Conservation (phyloP, 2,329 filamentous ascomycete genomes). For the Septoria petroselini region DNA sequence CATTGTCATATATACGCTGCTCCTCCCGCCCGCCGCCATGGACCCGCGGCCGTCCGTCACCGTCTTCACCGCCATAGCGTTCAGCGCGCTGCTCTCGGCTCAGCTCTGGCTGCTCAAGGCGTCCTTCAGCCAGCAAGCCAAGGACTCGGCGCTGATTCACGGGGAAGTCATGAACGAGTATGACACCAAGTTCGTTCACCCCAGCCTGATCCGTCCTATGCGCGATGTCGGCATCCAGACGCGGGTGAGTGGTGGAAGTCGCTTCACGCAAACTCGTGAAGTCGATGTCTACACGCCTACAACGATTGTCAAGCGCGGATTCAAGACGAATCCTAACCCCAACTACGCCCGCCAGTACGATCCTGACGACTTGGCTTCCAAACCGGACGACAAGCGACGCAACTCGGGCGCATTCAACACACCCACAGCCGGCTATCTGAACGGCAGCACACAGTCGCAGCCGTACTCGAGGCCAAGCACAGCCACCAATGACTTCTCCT, state of each 20-base stretch:
- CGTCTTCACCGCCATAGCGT: conserved; percentile 74
- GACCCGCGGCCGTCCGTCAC: conserved; percentile 83
- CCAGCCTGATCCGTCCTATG: conserved; percentile 76
- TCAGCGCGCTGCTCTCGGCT: conserved; percentile 70
- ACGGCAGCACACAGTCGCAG: conserved; percentile 37
- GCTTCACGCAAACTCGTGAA: conserved; percentile 40
- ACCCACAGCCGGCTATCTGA: conserved; percentile 27
- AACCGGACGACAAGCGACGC: conserved; percentile 21
- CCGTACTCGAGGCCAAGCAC: conserved; percentile 40
- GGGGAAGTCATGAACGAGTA: conserved; percentile 94
- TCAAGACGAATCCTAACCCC: conserved; percentile 78
- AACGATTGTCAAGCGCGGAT: conserved; percentile 67
- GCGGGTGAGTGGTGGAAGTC: conserved; percentile 43
- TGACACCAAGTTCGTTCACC: conserved; percentile 91
- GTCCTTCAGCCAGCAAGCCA: conserved; percentile 77
- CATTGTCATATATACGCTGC: conserved; percentile 83
- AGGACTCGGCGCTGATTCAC: conserved; percentile 79
- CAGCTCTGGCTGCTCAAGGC: conserved; percentile 73
- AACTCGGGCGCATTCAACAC: conserved; percentile 21
- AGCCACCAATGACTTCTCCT: conserved; percentile 43
- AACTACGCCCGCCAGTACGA: conserved; percentile 68
- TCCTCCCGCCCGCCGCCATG: conserved; percentile 71
- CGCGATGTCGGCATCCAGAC: conserved; percentile 77
- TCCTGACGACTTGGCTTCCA: conserved; percentile 51
- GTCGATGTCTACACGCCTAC: conserved; percentile 63